phyloP scores from a whole-genome alignment of 1,284 basidiomycete genomes.

The Phellinidium pouzarii region DNA sequence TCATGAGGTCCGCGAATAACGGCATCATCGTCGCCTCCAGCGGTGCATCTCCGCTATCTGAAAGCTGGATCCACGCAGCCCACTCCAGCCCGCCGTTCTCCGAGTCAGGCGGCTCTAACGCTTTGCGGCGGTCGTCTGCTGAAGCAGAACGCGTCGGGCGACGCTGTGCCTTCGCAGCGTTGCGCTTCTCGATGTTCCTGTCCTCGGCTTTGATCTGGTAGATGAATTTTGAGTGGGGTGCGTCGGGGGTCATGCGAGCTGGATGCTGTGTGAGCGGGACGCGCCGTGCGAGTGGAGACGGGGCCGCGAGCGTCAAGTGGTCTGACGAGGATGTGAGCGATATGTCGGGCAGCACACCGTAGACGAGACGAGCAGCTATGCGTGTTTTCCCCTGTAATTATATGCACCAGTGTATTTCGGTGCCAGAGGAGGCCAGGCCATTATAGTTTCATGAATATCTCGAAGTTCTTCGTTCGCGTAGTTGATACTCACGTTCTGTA shows the following conservation, averaged over 20 bases:
- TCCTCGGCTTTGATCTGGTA: constrained; percentile 37
- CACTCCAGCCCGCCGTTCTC: constrained; percentile 36
- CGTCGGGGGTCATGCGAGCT: constrained; percentile 25
- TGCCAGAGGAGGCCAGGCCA: no score
- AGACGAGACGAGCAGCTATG: constrained; percentile 48
- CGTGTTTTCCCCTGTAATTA: constrained; percentile 35
- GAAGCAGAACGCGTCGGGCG: no score
- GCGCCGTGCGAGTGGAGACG: constrained; percentile 48
- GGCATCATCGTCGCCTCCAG: constrained; percentile 42
- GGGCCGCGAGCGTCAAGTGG: constrained; percentile 34
- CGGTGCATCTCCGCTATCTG: constrained; percentile 32
- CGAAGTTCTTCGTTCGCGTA: neutral
- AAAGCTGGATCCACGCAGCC: constrained; percentile 50
- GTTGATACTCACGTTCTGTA: constrained; percentile 42
- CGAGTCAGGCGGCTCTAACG: neutral
- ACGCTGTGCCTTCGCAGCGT: constrained; percentile 4
- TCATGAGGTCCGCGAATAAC: constrained; percentile 48
- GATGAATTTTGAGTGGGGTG: constrained; percentile 30
- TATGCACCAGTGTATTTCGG: no score
- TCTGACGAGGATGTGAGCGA: constrained; percentile 6
- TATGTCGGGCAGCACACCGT: constrained; percentile 39
- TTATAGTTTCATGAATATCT: neutral
- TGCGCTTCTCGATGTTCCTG: constrained; percentile 30
- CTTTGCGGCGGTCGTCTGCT: neutral
- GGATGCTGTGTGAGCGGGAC: constrained; percentile 50